phyloP scores from a whole-genome alignment of 805 yeast genomes.

The Candida bentonensis region DNA sequence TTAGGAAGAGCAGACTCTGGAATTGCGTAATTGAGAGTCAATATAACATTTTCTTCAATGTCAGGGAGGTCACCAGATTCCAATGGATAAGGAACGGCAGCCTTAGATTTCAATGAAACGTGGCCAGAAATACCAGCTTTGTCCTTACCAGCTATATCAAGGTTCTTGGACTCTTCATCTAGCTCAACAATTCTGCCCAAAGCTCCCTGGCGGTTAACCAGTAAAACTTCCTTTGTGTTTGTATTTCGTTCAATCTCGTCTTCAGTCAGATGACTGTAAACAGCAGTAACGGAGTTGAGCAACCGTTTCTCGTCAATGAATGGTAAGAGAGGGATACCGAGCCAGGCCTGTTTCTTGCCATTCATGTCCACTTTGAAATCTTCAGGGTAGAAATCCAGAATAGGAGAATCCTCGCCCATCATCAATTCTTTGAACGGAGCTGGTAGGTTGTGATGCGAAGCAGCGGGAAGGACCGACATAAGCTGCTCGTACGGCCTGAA shows the following conservation, averaged over 20 bases:
- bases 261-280: slow-evolving; percentile 49
- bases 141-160: neutral
- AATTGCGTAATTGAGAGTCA: slow-evolving; percentile 38
- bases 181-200: neutral
- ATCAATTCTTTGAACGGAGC: slow-evolving; percentile 66
- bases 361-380: slow-evolving; percentile 87
- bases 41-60: slow-evolving; percentile 26
- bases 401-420: slow-evolving; percentile 67
- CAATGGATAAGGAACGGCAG: slow-evolving; percentile 24
- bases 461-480: slow-evolving; percentile 92
- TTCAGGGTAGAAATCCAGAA: slow-evolving; percentile 82
- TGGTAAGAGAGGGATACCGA: slow-evolving; percentile 80
- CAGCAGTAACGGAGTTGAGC: slow-evolving; percentile 46
- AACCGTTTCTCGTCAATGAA: slow-evolving; percentile 78
- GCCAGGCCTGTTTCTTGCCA: slow-evolving; percentile 92
- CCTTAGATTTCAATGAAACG: neutral
- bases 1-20: slow-evolving; percentile 37
- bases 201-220: neutral
- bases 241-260: slow-evolving; percentile 42
- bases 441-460: slow-evolving; percentile 78
- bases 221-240: neutral
- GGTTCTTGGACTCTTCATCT: neutral
- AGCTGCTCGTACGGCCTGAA: slow-evolving; percentile 85
- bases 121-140: neutral
- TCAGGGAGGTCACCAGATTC: slow-evolving; percentile 29